phyloP scores from a whole-genome alignment of 1,139 yeast species.

The Arxiozyma slooffiae region DNA sequence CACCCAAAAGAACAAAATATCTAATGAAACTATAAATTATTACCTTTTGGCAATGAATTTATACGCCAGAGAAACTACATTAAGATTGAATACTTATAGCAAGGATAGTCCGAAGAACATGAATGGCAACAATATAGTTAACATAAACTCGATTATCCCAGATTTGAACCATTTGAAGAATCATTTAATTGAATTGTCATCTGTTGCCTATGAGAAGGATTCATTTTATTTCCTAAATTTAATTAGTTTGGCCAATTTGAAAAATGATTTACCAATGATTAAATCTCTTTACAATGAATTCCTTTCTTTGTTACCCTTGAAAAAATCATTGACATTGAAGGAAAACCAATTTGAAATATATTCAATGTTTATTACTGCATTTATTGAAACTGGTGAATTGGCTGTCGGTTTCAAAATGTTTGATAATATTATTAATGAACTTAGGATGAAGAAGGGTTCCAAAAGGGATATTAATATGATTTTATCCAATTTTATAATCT shows the following conservation, averaged over 20 bases:
- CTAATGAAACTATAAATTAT: constrained; percentile 27
- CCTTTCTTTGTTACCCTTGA: constrained; percentile 17
- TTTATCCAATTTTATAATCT: constrained; percentile 29
- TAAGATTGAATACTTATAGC: constrained; percentile 4
- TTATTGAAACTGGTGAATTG: constrained; percentile 42
- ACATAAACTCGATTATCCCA: constrained; percentile 4
- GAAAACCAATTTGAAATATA: constrained; percentile 41
- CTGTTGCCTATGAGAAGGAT: constrained; percentile 22
- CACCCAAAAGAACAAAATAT: constrained; percentile 30
- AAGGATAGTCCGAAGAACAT: neutral
- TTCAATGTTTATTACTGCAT: constrained; percentile 41
- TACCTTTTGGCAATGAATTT: constrained; percentile 31
- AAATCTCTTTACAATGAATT: constrained; percentile 31
- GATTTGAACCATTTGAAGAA: constrained; percentile 6
- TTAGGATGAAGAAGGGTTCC: constrained; percentile 28
- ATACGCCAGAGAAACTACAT: constrained; percentile 26
- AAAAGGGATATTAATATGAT: constrained; percentile 26
- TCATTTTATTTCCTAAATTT: constrained; percentile 30
- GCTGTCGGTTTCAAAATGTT: constrained; percentile 46
- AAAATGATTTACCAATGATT: constrained; percentile 27
- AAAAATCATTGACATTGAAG: constrained; percentile 9
- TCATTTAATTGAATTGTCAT: constrained; percentile 8
- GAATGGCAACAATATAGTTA: neutral
- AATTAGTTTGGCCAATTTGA: constrained; percentile 30
- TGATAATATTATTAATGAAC: constrained; percentile 35